Conservation (phyloP, 78 protist species). For the Diacronema lutheri region DNA sequence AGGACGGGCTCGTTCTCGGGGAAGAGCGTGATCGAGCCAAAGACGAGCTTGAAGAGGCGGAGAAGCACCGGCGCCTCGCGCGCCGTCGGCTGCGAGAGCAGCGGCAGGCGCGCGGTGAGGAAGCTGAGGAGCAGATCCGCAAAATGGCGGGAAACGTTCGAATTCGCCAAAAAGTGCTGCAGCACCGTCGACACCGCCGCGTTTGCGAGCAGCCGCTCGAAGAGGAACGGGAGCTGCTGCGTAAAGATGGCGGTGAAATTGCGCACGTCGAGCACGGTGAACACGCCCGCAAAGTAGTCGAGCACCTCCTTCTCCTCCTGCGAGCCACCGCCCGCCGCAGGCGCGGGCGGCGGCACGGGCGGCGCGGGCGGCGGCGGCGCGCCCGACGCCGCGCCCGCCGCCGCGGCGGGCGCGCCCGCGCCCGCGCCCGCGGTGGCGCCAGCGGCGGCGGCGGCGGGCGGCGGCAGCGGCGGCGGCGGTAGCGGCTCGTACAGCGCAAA, state of each 20-base stretch:
- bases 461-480: not conserved
- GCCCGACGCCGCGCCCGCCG: too few species aligned
- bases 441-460: too few species aligned
- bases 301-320: constrained; percentile 50
- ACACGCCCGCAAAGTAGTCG: constrained; percentile 78
- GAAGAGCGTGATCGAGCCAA: constrained; percentile 56
- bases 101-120: constrained; percentile 10
- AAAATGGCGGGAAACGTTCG: constrained; percentile 25
- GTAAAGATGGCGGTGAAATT: constrained; percentile 61
- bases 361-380: too few species aligned
- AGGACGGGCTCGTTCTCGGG: constrained; percentile 72
- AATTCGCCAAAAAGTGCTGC: constrained; percentile 71
- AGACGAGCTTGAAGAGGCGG: constrained; percentile 72
- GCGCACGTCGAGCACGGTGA: constrained; percentile 65
- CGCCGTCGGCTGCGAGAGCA: too few species aligned
- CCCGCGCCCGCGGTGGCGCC: not conserved
- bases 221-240: constrained; percentile 48
- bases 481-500: constrained; percentile 42
- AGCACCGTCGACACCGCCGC: constrained; percentile 56
- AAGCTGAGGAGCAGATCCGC: constrained; percentile 58
- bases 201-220: constrained; percentile 44
- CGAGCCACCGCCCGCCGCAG: not conserved
- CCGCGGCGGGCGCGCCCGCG: not conserved
- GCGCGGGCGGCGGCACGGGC: too few species aligned
- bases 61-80: constrained; percentile 27